Evolutionary conservation across 805 yeast genomes (phyloP).

Genomic region (Barnettozyma botsteinii): DNA sequence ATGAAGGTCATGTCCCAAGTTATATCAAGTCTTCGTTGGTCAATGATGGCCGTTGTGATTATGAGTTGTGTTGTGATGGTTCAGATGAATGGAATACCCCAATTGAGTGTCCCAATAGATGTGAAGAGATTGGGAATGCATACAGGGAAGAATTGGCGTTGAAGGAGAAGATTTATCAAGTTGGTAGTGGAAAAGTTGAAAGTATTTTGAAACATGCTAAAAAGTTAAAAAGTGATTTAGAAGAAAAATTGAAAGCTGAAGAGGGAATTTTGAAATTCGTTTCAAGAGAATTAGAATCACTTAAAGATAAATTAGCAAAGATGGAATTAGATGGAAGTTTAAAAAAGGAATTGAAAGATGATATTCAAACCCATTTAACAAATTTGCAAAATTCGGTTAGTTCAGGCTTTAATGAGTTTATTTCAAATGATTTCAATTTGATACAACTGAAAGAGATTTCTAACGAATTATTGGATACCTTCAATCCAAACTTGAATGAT

Average conservation of each 20-base stretch:
- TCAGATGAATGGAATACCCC: slow-evolving; percentile 58
- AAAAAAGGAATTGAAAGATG: slow-evolving; percentile 6
- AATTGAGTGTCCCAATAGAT: slow-evolving; percentile 23
- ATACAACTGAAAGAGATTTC: slow-evolving; percentile 33
- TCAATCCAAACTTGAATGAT: slow-evolving; percentile 82
- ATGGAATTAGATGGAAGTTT: background rate
- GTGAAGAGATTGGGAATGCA: slow-evolving; percentile 25
- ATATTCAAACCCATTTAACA: slow-evolving; percentile 6
- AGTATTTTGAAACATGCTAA: slow-evolving; percentile 20
- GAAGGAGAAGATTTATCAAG: slow-evolving; percentile 12
- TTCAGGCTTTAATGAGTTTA: slow-evolving; percentile 18
- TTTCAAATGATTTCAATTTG: slow-evolving; percentile 22
- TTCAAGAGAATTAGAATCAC: slow-evolving; percentile 9
- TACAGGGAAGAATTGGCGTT: slow-evolving; percentile 9
- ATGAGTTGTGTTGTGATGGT: slow-evolving; percentile 88
- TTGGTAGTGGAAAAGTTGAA: slow-evolving; percentile 17
- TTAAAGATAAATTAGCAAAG: slow-evolving; percentile 1
- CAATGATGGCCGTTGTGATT: slow-evolving; percentile 90
- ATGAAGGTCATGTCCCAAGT: slow-evolving; percentile 61
- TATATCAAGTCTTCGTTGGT: slow-evolving; percentile 63
- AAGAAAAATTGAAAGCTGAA: slow-evolving; percentile 21
- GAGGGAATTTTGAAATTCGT: slow-evolving; percentile 4
- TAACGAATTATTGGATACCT: slow-evolving; percentile 44
- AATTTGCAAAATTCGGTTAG: slow-evolving; percentile 13
- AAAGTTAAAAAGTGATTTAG: slow-evolving; percentile 24